Base-by-base conservation (phyloP, 495 filamentous ascomycete genomes). In the Halenospora varia region DNA sequence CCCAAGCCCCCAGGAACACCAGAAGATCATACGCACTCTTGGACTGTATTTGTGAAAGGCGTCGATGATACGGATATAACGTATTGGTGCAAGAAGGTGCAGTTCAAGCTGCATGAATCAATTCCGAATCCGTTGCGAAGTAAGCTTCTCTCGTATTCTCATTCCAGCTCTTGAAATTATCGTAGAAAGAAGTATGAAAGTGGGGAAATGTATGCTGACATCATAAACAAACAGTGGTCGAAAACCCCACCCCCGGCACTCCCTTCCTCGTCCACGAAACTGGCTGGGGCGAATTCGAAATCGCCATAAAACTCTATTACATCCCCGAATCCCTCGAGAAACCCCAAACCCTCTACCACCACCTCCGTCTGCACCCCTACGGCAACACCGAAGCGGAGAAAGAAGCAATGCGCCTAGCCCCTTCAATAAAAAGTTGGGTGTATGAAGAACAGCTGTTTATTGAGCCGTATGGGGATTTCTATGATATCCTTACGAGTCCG, bases 221-320 rank as follows among this genome's bases (percentile, higher is more conserved):
- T 26, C 26, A 10, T 24, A 39, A 53, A 23, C 25, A 45, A n/a
- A n/a, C 54, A 72, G 69, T 70, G 61, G 66, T 82, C 62, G 79
- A 80, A 66, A 80, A 87, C 46, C 70, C 91, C 75, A 78, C 89
- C 70, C 59, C 59, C 9, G 78, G 82, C 46, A 84, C 84, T 24
- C 87, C 93, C 24, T 97, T 96, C 70, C 82, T 88, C 68, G 88
- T 97, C 45, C 79, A 79, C 51, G 94, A 97, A 72, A 96, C 92
- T 0, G 94, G 94, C 39, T 98, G 93, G 90, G 94, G 94, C 63
- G 94, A 96, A 75, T 98, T 98, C 75, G 88, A 94, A 66, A 92
- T 97, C 61, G 86, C 90, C 56, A 88, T 98, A 67, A 90, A 96
- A 66, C 74, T 98, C 0, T 92, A 91, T 75, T 97, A 96, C 71